phyloP scores from a whole-genome alignment of 2,329 filamentous ascomycete genomes.

The Penicillium sp. region DNA sequence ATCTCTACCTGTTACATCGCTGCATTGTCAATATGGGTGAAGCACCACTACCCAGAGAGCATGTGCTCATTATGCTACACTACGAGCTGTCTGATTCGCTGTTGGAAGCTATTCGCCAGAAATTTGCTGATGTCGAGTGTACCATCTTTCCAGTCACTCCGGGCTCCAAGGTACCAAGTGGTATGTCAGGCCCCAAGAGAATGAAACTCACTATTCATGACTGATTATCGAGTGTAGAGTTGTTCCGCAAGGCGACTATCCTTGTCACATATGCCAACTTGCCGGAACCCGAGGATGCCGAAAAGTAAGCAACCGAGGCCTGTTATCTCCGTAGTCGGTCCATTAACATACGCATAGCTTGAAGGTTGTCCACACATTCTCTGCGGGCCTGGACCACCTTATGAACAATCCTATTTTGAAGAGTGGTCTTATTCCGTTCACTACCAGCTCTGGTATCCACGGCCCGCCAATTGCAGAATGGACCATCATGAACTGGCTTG shows the following conservation, averaged over 20 bases:
- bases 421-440: slow-evolving; percentile 54
- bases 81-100: slow-evolving; percentile 15
- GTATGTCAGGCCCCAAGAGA: slow-evolving; percentile 11
- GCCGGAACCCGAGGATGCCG: slow-evolving; percentile 28
- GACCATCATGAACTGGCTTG: slow-evolving; percentile 63
- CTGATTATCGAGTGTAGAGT: slow-evolving; percentile 12
- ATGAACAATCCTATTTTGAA: slow-evolving; percentile 55
- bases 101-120: slow-evolving; percentile 14
- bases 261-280: slow-evolving; percentile 13
- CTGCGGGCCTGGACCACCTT: slow-evolving; percentile 59
- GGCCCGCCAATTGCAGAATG: slow-evolving; percentile 68
- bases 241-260: slow-evolving; percentile 25
- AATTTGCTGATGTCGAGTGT: slow-evolving; percentile 26
- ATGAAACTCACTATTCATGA: too few species aligned
- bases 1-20: not conserved
- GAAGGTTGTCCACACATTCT: slow-evolving; percentile 58
- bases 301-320: slow-evolving; percentile 20
- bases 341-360: slow-evolving; percentile 24
- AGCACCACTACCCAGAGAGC: slow-evolving; percentile 16
- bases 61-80: slow-evolving; percentile 25
- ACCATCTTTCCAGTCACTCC: slow-evolving; percentile 10
- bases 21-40: slow-evolving; percentile 23
- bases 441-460: slow-evolving; percentile 58
- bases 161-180: slow-evolving; percentile 21
- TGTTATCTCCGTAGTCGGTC: not conserved